Evolutionary conservation across 371 early-diverging fungal genomes (phyloP), one percentile per base, ranked within the genome.

Genomic region (Apophysomyces variabilis): DNA sequence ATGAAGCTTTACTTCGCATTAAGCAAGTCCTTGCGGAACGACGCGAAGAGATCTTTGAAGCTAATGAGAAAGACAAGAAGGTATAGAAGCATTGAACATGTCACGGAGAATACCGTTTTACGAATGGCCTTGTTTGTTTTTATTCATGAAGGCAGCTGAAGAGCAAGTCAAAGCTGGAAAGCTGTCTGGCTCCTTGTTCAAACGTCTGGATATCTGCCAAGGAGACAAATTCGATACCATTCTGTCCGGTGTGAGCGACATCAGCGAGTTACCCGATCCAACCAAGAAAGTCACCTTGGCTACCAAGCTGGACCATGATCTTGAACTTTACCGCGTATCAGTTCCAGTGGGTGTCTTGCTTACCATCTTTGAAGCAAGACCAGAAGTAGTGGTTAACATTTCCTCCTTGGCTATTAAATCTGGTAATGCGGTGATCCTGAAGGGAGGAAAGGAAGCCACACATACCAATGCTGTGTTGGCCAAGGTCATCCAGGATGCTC

Each of bases 341-440:
- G 95, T 94, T 39, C 96, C 99, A 43, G 94, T 98, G 18, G 99
- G 99, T 38, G 96, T 96, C 14, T 77, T 96, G 46, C 77, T 98
- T 77, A 95, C 96, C 64, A 98, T 98, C 62, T 98, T 98, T 67
- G 99, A 98, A 76, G 96, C 99, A 16, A 88, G 99, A 26, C 99
- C 99, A n/a, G 99, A 98, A 77, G 99, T 98, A 1, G 95, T 97
- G 16, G 96, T 97, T 21, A 96, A 98, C 68, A 96, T 98, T 64
- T 91, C 96, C 0, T 91, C 92, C n/a, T 79, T 98, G 70, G 95
- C 96, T 3, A 87, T 98, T 64, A 98, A 98, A 75, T 95, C 96
- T 11, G 94, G 92, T 65, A 98, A 98, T 78, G 96, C 99, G 7
- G 97, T 95, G 0, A 96, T 98, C 47, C 87, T 98, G 59, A 98